Conservation (phyloP, 208 protist genomes). For the Trypanosomatidae sp. region DNA sequence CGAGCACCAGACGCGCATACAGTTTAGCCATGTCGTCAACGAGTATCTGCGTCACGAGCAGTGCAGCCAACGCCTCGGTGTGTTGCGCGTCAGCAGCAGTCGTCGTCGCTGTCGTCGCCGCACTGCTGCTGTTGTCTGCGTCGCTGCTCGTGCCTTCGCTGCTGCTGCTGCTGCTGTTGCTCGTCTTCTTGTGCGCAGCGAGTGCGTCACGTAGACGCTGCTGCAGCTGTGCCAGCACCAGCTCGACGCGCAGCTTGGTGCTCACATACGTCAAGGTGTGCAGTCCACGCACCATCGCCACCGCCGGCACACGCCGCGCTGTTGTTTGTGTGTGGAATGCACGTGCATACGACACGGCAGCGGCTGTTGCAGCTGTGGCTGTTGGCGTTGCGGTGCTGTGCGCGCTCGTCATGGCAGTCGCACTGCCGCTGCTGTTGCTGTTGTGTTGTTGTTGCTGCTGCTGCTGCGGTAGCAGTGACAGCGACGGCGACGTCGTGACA, state of each 20-base stretch:
- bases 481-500: background rate
- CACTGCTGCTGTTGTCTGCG: background rate
- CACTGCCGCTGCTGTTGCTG: no score
- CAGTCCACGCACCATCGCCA: slow-evolving; percentile 27
- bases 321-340: slow-evolving; percentile 12
- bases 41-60: slow-evolving; percentile 34
- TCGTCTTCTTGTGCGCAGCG: slow-evolving; percentile 10
- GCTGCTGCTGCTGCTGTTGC: no score
- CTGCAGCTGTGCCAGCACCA: slow-evolving; percentile 21
- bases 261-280: slow-evolving; percentile 38
- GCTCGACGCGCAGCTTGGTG: slow-evolving; percentile 49
- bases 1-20: slow-evolving; percentile 37
- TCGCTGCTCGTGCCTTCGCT: background rate
- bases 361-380: no score
- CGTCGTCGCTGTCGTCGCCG: background rate
- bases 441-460: no score
- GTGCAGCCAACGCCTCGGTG: slow-evolving; percentile 10
- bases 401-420: no score
- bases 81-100: background rate
- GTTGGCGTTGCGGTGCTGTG: no score
- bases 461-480: no score
- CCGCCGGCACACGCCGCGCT: slow-evolving; percentile 23
- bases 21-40: slow-evolving; percentile 32
- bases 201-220: slow-evolving; percentile 15
- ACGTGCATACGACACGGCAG: slow-evolving; percentile 3